A percentile compares a stretch with the other conserved stretches of the same genome.
These are phyloP conservation scores for Acarospora socialis DNA, from an alignment of 2,329 filamentous ascomycete genomes.

Conservation along the genomic window DNA sequence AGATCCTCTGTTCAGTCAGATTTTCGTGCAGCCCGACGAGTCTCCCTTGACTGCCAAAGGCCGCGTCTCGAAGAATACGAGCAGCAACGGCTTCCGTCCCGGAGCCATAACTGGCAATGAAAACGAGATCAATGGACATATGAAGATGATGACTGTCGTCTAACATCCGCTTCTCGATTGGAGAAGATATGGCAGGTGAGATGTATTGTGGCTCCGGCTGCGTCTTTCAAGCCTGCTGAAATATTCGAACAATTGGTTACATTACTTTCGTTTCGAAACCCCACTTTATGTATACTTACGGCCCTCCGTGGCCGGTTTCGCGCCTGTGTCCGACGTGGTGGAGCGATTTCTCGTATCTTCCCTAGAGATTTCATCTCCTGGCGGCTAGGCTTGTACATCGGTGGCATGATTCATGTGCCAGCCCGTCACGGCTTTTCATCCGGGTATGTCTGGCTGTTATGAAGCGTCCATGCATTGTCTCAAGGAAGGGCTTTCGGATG, in stretches of 20 bases:
- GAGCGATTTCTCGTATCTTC: neutral
- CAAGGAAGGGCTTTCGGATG: neutral
- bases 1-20: conserved; percentile 33
- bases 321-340: neutral
- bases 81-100: conserved; percentile 18
- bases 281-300: neutral
- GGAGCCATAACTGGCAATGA: conserved; percentile 14
- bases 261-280: neutral
- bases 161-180: conserved; percentile 5
- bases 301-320: neutral
- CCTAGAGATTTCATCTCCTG: neutral
- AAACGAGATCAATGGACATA: conserved; percentile 16
- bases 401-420: neutral
- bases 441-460: neutral
- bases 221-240: too few relatives aligned
- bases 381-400: neutral
- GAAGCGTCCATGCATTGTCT: neutral
- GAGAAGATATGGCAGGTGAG: neutral
- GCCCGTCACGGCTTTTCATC: neutral
- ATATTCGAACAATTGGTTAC: neutral
- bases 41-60: conserved; percentile 15
- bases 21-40: conserved; percentile 30
- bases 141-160: conserved; percentile 17
- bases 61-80: conserved; percentile 16
- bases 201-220: too few relatives aligned